phyloP scores from a whole-genome alignment of 495 filamentous ascomycete species.

The Trichoderma erinaceum region DNA sequence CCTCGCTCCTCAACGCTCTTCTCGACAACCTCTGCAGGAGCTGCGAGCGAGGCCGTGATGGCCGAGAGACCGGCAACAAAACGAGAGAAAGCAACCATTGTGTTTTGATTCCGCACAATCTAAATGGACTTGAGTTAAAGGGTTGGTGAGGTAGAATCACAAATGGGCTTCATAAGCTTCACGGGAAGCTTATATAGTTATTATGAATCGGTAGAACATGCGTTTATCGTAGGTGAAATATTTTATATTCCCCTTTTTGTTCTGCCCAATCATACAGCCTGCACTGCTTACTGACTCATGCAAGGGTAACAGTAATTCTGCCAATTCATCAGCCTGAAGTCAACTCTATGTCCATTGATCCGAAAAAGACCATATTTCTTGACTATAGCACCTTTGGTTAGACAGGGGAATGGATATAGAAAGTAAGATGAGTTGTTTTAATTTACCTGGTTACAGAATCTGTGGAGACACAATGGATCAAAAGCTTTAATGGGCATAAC shows the following conservation, averaged over 20 bases:
- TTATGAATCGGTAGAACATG: neutral
- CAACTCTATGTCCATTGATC: neutral
- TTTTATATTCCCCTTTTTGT: neutral
- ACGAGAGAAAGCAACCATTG: conserved; percentile 39
- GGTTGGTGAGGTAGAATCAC: neutral
- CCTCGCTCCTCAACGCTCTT: conserved; percentile 23
- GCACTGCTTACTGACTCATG: neutral
- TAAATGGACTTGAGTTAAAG: no score
- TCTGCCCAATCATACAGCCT: neutral
- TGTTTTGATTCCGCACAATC: no score
- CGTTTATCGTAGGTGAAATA: neutral
- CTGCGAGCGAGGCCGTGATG: conserved; percentile 29
- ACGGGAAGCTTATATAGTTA: conserved; percentile 6
- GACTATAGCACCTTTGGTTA: neutral
- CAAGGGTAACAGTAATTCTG: neutral
- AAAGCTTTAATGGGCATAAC: neutral
- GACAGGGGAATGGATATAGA: neutral
- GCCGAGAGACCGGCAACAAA: conserved; percentile 29
- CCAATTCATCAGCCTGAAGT: conserved; percentile 4
- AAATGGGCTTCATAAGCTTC: neutral
- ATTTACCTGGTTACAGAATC: neutral
- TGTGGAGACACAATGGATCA: neutral
- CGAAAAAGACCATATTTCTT: neutral
- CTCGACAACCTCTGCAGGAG: conserved; percentile 24
- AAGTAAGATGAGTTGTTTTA: neutral